A percentile compares a stretch with the other conserved stretches of the same genome.
Evolutionary conservation across 1,284 basidiomycete species (phyloP).

Genomic region (Microbotryum intermedium): DNA sequence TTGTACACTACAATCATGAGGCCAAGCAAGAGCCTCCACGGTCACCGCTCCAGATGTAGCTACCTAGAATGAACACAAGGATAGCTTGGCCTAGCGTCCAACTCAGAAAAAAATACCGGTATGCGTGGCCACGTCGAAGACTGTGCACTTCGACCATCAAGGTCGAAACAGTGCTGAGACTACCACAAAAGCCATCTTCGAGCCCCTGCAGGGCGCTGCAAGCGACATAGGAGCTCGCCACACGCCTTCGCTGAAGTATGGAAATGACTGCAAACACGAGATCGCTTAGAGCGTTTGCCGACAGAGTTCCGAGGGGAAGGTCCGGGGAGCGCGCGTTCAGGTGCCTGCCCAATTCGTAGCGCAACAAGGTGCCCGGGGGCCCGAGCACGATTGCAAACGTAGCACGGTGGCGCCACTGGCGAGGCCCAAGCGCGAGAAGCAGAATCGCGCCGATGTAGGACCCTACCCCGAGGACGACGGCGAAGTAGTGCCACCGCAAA

Average conservation of each 20-base stretch:
- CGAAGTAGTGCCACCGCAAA: slow-evolving; percentile 43
- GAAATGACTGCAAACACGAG: slow-evolving; percentile 63
- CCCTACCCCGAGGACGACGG: slow-evolving; percentile 35
- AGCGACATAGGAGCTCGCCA: slow-evolving; percentile 34
- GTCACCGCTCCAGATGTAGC: slow-evolving; percentile 52
- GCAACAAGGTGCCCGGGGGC: slow-evolving; percentile 76
- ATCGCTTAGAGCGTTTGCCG: slow-evolving; percentile 75
- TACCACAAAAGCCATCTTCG: slow-evolving; percentile 87
- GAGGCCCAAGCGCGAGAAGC: slow-evolving; percentile 39
- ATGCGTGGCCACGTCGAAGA: slow-evolving; percentile 51
- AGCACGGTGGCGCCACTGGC: slow-evolving; percentile 60
- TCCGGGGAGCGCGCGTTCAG: slow-evolving; percentile 56
- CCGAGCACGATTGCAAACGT: slow-evolving; percentile 83
- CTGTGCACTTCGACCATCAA: slow-evolving; percentile 72
- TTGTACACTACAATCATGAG: too few relatives aligned
- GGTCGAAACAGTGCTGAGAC: slow-evolving; percentile 88
- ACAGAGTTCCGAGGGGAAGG: slow-evolving; percentile 79
- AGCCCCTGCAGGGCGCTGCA: slow-evolving; percentile 73
- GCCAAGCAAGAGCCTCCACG: background rate
- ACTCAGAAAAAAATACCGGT: slow-evolving; percentile 61
- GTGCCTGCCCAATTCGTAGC: slow-evolving; percentile 65
- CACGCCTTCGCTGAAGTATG: slow-evolving; percentile 49
- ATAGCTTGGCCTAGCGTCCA: slow-evolving; percentile 62
- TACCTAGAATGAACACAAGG: slow-evolving; percentile 66
- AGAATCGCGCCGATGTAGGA: slow-evolving; percentile 36